Conservation (phyloP, 2,329 filamentous ascomycete genomes). For the Fusarium zealandicum region DNA sequence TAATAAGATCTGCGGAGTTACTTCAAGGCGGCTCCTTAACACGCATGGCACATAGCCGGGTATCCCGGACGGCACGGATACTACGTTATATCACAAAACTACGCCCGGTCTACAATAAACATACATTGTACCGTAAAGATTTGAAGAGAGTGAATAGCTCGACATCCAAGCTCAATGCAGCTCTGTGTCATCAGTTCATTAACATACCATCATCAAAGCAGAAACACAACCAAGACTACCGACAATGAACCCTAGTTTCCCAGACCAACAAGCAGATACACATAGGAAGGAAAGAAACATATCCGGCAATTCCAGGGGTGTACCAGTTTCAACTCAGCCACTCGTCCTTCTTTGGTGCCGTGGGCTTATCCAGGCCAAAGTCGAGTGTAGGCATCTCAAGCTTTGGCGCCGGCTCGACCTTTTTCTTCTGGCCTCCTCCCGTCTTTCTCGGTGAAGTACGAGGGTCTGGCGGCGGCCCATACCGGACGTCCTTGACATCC, state of each 20-base stretch:
- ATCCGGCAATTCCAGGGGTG: constrained; percentile 24
- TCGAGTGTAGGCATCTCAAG: constrained; percentile 67
- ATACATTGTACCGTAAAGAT: constrained; percentile 15
- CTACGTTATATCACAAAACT: constrained; percentile 6
- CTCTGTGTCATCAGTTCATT: constrained; percentile 50
- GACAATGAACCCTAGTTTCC: constrained; percentile 37
- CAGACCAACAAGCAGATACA: constrained; percentile 35
- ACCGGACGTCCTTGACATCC: constrained; percentile 82
- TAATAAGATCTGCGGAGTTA: too few species aligned
- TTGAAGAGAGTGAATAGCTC: constrained; percentile 10
- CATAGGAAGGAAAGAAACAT: constrained; percentile 32
- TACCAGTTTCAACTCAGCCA: constrained; percentile 41
- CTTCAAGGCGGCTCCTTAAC: not conserved
- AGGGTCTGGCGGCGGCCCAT: constrained; percentile 61
- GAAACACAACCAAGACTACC: constrained; percentile 39
- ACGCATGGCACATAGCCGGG: not conserved
- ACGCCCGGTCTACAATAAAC: constrained; percentile 3
- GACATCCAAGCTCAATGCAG: constrained; percentile 27
- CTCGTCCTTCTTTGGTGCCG: constrained; percentile 41
- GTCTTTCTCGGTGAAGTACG: constrained; percentile 45
- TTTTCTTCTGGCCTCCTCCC: constrained; percentile 53
- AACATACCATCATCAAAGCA: constrained; percentile 48
- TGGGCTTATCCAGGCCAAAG: constrained; percentile 51
- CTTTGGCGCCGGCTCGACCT: constrained; percentile 64
- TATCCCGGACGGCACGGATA: constrained; percentile 1